Evolutionary conservation across 257 asterid genomes (phyloP), one percentile per base, ranked within the genome.

Genomic region (Vinca minor): DNA sequence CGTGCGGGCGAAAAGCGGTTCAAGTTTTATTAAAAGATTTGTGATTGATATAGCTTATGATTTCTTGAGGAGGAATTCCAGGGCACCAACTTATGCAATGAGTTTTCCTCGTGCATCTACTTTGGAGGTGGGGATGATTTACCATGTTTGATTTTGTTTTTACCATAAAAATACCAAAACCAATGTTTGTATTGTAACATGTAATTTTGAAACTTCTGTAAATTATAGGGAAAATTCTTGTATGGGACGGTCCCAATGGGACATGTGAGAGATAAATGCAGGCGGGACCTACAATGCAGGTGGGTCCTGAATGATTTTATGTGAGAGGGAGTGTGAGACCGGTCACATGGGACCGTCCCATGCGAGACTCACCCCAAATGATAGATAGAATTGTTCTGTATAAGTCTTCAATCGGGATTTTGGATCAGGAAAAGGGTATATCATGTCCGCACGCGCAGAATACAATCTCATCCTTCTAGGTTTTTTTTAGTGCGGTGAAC

Each of bases 111-210:
- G 84, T 1, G 98, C 95, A 1, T 87, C 98, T 5, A 89, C 98
- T 3, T 76, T 92, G 52, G 95, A 92, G 83, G 98, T 92, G 53
- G 98, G 96, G 0, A 92, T 88, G 98, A 59, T 92, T 34, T 92
- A 87, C 81, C 95, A 76, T 70, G 98, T 91, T 18, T 91, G 82
- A 88, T 66, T 50, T 6, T 34, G 7, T 39, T 41, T 5, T 21
- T 52, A 9, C 10, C 20, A 36, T 8, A 2, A 34, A 34, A 34
- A 8, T 3, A 38, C 6, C 42, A 18, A 32, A 6, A 4, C 42
- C 25, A 31, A 31, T 17, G 20, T 56, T 6, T 38, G 11, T 7
- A 11, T 12, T 8, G 1, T 59, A 2, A 49, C 62, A 10, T n/a
- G 64, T 32, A 42, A 17, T 39, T 26, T 62, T 18, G 32, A 34